Base-by-base conservation (phyloP, 1,139 yeast species). In the Geotrichum restrictum region DNA sequence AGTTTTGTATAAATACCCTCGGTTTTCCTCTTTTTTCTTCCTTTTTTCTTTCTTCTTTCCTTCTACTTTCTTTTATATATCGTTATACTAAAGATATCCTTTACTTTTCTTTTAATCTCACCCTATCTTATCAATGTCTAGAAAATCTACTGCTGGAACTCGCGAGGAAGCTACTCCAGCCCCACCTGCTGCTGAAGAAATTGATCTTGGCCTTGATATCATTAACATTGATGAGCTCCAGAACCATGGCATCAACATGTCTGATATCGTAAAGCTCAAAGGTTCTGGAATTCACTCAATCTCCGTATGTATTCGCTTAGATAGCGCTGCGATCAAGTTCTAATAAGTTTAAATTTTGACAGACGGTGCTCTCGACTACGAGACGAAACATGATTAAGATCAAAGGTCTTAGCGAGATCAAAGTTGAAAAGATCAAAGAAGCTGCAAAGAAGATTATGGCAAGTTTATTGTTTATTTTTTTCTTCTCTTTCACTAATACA, bases 381-480 rank as follows among this genome's bases (percentile, higher is more conserved):
- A 72, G 81, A 57, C 69, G 83, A 53, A 78, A 78, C 54, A 57
- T 79, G 53, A 66, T 75, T 41, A 79, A 78, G 62, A 77, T 79
- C 47, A 78, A 77, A 59, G 83, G 83, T 0, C 63, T 80, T 39
- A 76, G 82, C 60, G 85, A 78, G 57, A 74, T 76, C 14, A 81
- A 81, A 60, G 83, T 80, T 13, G 84, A 80, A 42, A 81, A 80
- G 38, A 78, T 81, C 54, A 81, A 81, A 62, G 85, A 81, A 57
- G 83, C 83, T 0, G 82, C 83, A 0, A 72, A 75, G 11, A 80
- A 79, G 59, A 63, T 81, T 21, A 65, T 78, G 55, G 70, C 66
- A 45, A 40, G 65, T 56, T 45, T 18, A 32, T n/a, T 21, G 11
- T 45, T n/a, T 34, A n/a, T 34, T 34, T n/a, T 16, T n/a, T 34